Evolutionary conservation across 768 basidiomycete species (phyloP), one percentile per base, ranked within the genome.

Genomic region (Lyophyllum atratum): DNA sequence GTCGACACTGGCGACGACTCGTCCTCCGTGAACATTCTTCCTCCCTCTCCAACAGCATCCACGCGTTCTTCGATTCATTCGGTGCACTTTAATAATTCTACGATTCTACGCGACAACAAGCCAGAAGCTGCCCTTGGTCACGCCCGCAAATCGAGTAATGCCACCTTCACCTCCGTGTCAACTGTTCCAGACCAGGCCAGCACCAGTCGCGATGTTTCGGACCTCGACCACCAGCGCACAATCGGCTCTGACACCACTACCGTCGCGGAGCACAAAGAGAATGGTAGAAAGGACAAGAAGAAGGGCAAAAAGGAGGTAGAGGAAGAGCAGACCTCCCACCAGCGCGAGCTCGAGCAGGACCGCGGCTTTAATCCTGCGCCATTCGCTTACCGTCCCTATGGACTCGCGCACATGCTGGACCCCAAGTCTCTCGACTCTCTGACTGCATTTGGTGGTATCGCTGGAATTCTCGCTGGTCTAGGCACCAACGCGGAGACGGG

Each of bases 401-500:
- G 80, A 49, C 85, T 98, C 15, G 95, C 95, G 1, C 83, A 85
- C 58, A 82, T 97, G 52, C 85, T 98, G 34, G 95, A 98, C 68
- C 94, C 95, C 9, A 98, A 97, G 74, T 87, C 78, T 59, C 60
- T 95, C 11, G 80, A 87, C 2, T 68, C 78, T 14, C 80, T 99
- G 29, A 76, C 76, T 17, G 71, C 70, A 11, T 77, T 96, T 33
- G 95, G 94, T 19, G 97, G 97, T 40, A 75, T 81, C 8, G 63
- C 76, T 0, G 84, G 80, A 8, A 67, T 98, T 12, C 72, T 96
- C 12, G 72, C 74, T 1, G 89, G 92, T 5, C 82, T 98, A 8
- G 92, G 92, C 12, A 88, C 92, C 0, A 73, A 90, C 59, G 64
- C 70, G 2, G 74, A 79, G 3, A 73, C 60, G 24, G 89, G 90